A percentile compares a stretch with the other conserved stretches of the same genome.
These are phyloP conservation scores for Allium sativum DNA, from an alignment of 106 monocot genomes.

Conservation along the genomic window DNA sequence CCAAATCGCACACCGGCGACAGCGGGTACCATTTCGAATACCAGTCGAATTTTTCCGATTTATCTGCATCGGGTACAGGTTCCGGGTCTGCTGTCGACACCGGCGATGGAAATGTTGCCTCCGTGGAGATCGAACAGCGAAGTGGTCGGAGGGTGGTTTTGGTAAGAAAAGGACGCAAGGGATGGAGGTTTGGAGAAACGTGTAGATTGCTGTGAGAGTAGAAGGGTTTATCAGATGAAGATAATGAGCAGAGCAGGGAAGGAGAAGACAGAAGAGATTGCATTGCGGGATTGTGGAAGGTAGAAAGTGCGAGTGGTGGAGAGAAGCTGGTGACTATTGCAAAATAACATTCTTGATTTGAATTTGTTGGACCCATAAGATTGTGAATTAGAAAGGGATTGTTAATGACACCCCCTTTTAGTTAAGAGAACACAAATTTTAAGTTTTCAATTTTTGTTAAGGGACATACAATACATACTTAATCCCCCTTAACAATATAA, in stretches of 20 bases:
- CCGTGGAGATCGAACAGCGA: background rate
- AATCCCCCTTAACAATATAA: too few species aligned
- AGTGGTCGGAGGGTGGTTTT: background rate
- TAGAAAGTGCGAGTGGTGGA: background rate
- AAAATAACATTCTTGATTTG: too few species aligned
- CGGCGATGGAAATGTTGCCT: background rate
- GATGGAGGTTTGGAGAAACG: background rate
- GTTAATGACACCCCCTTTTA: too few species aligned
- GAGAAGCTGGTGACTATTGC: background rate
- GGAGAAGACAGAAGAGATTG: constrained; percentile 4
- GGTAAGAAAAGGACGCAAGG: background rate
- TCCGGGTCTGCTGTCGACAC: background rate
- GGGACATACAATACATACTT: too few species aligned
- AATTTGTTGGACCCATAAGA: too few species aligned
- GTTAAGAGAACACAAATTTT: too few species aligned
- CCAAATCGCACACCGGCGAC: constrained; percentile 72
- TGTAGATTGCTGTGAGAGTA: background rate
- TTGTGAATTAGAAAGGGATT: too few species aligned
- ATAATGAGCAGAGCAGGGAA: background rate
- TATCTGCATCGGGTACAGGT: background rate
- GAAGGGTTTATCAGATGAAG: background rate
- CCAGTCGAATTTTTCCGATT: constrained; percentile 64
- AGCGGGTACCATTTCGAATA: constrained; percentile 81
- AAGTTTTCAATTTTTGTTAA: too few species aligned
- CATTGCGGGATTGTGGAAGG: background rate